Evolutionary conservation across 2,329 filamentous ascomycete genomes (phyloP).

Genomic region (Arthrobotrys sinensis): DNA sequence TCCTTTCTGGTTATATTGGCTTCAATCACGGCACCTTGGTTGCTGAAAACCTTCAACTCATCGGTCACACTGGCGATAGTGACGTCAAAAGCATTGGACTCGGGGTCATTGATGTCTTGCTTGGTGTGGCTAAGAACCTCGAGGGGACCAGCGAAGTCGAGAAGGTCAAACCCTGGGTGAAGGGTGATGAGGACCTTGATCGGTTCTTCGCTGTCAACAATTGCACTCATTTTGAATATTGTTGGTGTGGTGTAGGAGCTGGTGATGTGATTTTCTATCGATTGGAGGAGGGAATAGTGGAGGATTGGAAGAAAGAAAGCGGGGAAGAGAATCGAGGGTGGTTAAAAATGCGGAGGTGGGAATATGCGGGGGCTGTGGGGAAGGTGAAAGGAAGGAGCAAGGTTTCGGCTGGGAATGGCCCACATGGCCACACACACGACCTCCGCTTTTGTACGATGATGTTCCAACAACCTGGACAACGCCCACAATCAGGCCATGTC

Average conservation of each 20-base stretch:
- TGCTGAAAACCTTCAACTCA: conserved; percentile 69
- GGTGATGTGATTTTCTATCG: conserved; percentile 3
- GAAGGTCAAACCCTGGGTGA: conserved; percentile 73
- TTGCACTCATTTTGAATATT: conserved; percentile 63
- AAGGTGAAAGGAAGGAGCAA: conserved; percentile 23
- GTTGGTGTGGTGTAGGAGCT: conserved; percentile 47
- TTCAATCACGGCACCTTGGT: conserved; percentile 78
- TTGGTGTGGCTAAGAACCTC: conserved; percentile 73
- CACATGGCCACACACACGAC: no score
- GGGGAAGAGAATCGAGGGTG: conserved; percentile 34
- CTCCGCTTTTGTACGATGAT: conserved; percentile 51
- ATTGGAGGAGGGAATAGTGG: conserved; percentile 14
- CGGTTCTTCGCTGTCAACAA: conserved; percentile 51
- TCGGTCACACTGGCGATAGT: conserved; percentile 70
- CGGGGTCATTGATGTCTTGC: conserved; percentile 72
- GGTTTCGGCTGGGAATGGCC: conserved; percentile 14
- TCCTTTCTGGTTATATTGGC: conserved; percentile 85
- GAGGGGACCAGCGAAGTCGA: conserved; percentile 74
- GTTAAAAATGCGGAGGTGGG: conserved; percentile 54
- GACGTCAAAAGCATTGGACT: conserved; percentile 72
- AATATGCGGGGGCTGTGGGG: conserved; percentile 55
- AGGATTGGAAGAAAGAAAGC: conserved; percentile 46
- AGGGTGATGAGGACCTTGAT: conserved; percentile 76
- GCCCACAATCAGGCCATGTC: conserved; percentile 12
- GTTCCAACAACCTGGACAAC: conserved; percentile 46